A percentile compares a stretch with the other conserved stretches of the same genome.
Evolutionary conservation across 2,329 filamentous ascomycete species (phyloP).

Genomic region (Calycina marina): DNA sequence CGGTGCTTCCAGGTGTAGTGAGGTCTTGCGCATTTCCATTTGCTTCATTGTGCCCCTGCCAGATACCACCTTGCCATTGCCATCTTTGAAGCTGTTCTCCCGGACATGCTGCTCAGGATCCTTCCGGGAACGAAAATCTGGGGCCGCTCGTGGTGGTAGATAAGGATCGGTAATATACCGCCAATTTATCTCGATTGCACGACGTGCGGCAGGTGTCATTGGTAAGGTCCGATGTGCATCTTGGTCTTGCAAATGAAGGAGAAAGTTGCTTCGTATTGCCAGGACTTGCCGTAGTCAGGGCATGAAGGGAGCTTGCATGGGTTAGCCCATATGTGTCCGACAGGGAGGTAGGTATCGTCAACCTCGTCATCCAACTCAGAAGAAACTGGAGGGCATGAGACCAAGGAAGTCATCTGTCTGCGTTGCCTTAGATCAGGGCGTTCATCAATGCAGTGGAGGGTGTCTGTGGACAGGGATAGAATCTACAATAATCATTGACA

Average conservation of each 20-base stretch:
- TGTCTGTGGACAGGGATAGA: conserved; percentile 5
- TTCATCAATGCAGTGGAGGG: conserved; percentile 4
- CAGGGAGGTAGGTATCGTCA: conserved; percentile 8
- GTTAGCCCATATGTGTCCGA: conserved; percentile 7
- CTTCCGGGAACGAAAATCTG: conserved; percentile 16
- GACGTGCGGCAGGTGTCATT: conserved; percentile 5
- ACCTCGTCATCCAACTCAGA: conserved; percentile 10
- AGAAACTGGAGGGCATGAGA: conserved; percentile 8
- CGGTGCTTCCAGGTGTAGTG: conserved; percentile 4
- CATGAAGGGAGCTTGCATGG: conserved; percentile 8
- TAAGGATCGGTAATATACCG: conserved; percentile 17
- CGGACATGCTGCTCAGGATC: conserved; percentile 19
- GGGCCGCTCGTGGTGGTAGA: conserved; percentile 16
- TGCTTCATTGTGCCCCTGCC: conserved; percentile 6
- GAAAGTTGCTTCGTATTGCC: conserved; percentile 10
- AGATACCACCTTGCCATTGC: conserved; percentile 13
- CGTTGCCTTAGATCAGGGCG: conserved; percentile 6
- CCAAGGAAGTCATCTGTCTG: conserved; percentile 10
- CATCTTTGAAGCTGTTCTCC: conserved; percentile 18
- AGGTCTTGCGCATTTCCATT: conserved; percentile 7
- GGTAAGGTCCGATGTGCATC: conserved; percentile 7
- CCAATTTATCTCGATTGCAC: conserved; percentile 17
- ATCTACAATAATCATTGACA: conserved; percentile 4
- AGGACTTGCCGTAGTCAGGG: conserved; percentile 10
- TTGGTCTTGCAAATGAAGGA: conserved; percentile 10